phyloP scores from a whole-genome alignment of 2,329 filamentous ascomycete genomes.

The Trichoderma harzianum region DNA sequence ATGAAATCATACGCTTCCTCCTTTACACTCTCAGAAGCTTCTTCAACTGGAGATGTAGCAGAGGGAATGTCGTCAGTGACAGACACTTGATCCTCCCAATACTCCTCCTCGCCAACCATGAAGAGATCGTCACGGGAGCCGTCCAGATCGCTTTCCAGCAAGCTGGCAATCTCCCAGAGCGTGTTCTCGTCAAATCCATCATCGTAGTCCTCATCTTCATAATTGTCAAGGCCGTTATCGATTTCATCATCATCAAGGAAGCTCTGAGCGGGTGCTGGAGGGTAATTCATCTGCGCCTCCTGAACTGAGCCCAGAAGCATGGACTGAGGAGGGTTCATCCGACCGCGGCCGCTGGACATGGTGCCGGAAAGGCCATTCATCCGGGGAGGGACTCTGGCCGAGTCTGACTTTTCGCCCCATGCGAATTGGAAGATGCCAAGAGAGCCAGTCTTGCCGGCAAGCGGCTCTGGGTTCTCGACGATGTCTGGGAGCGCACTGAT shows the following conservation, averaged over 20 bases:
- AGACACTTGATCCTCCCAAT: background rate
- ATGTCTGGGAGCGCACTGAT: conserved; percentile 62
- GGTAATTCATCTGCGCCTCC: conserved; percentile 28
- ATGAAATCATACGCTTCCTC: conserved; percentile 5
- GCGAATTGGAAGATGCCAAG: conserved; percentile 65
- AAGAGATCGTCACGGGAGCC: conserved; percentile 52
- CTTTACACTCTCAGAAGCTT: background rate
- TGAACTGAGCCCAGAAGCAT: background rate
- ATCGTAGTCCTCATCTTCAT: conserved; percentile 39
- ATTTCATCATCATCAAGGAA: conserved; percentile 25
- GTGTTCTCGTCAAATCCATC: conserved; percentile 60
- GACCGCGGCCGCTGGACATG: conserved; percentile 31
- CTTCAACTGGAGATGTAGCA: background rate
- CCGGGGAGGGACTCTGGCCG: conserved; percentile 42
- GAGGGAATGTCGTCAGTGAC: background rate
- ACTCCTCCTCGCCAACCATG: conserved; percentile 29
- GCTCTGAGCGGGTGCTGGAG: conserved; percentile 55
- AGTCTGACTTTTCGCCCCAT: conserved; percentile 62
- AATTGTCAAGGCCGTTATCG: conserved; percentile 24
- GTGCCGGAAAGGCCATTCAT: conserved; percentile 45
- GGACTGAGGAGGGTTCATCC: background rate
- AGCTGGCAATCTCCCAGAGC: conserved; percentile 61
- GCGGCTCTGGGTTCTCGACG: conserved; percentile 57
- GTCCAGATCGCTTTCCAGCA: conserved; percentile 51
- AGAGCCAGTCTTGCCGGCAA: conserved; percentile 56